Base-by-base conservation (phyloP, 345 rosid genomes). In the Sonneratia caseolaris region DNA sequence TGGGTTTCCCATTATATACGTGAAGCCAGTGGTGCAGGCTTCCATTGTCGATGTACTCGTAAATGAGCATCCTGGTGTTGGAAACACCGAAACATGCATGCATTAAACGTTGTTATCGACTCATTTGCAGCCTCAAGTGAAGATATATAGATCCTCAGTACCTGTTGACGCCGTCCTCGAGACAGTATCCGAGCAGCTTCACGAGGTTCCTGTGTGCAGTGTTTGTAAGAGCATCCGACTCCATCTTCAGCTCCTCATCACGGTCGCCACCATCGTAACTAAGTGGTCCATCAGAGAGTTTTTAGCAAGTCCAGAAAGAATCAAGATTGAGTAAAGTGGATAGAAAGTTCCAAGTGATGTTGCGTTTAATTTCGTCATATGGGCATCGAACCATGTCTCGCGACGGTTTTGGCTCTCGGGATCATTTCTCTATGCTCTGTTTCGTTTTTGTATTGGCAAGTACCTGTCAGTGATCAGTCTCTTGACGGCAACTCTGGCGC, bases 11-110 rank as follows among this genome's bases (percentile, higher is more conserved):
- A 27, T 75, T n/a, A 64, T 73, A 69, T 64, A 84, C 89, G 77
- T 91, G 93, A 69, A 93, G 90, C 97, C 94, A 88, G 68, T 84
- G 87, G 68, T 86, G 81, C 77, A 91, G 84, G 80, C 83, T 86
- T 3, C 96, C 94, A 76, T 91, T 89, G 56, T 86, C 91, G 9
- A 81, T 79, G 55, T 84, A 88, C 72, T 89, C 96, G 48, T 84
- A 82, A 53, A 91, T 84, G 73, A 93, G 88, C 69, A 81, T 74
- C 91, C 98, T 91, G 64, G 11, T 59, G 36, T 59, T 3, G 6
- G 13, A 21, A 22, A 22, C 12, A 59, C 32, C 35, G 9, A 7
- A 59, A 22, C 32, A 59, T 22, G 9, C 3, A 24, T n/a, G 7
- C 43, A 40, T 40, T 1, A 18, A 18, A 55, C 15, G 3, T 5